Percentiles rank a stretch among this genome's conserved stretches.
Conservation (phyloP, 2,329 filamentous ascomycete species). For the Capronia coronata region DNA sequence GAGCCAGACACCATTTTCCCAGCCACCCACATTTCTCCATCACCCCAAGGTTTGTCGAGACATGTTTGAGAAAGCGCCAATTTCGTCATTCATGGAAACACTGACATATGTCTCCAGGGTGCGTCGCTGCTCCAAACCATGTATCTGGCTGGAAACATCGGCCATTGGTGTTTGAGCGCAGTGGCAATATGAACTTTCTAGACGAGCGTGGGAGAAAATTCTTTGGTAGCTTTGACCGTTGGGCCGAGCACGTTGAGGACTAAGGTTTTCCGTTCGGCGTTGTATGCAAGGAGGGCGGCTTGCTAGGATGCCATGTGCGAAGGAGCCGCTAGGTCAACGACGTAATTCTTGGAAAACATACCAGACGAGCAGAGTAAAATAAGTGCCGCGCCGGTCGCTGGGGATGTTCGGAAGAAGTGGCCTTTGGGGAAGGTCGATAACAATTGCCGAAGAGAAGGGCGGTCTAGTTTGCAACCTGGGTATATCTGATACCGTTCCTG, state of each 20-base stretch:
- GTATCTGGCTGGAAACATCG: neutral
- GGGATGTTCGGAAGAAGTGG: neutral
- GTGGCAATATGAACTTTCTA: neutral
- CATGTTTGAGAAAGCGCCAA: neutral
- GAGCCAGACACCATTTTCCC: neutral
- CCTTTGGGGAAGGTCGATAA: neutral
- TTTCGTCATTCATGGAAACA: neutral
- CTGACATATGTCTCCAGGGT: neutral
- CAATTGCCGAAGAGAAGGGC: neutral
- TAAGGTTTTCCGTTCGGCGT: neutral
- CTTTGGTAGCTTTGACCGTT: neutral
- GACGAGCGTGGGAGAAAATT: neutral
- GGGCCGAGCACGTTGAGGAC: neutral
- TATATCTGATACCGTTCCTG: constrained; percentile 27
- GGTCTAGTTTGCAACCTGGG: neutral
- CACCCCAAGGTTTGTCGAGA: neutral
- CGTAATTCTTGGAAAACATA: too few relatives aligned
- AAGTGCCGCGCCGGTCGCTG: neutral
- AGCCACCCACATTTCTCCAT: neutral
- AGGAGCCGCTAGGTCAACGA: neutral
- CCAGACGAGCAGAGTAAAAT: too few relatives aligned
- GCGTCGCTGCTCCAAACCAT: neutral
- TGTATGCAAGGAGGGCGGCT: too few relatives aligned
- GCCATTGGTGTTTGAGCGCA: neutral
- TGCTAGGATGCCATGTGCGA: neutral